Base-by-base conservation (phyloP, 1,284 basidiomycete genomes). In the Pseudozyma pruni region DNA sequence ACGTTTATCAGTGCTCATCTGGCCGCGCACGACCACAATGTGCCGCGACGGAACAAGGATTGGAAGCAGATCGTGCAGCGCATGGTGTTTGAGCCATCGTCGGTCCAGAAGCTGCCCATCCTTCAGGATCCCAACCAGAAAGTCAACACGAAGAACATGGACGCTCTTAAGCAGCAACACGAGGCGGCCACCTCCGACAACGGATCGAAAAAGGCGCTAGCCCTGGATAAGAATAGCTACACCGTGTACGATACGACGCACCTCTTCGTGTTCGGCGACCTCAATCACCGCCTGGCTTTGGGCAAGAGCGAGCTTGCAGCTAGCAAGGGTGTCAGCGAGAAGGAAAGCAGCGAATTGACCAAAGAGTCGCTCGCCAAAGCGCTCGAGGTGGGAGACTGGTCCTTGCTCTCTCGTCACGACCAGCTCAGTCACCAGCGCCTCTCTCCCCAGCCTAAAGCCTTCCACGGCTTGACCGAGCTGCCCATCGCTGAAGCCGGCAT, bases 1-100 rank as follows among this genome's bases (percentile, higher is more conserved):
- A 98, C 94, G 7, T 98, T 98, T 79, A 91, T 98, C 20, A 90
- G 89, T 77, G 91, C 93, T 11, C 94, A 98, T 84, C 87, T 98
- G 45, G 84, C 93, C 4, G 91, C 95, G 4, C 91, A 94, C 81
- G 89, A 90, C 50, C 85, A 88, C 47, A 89, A 91, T 57, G 85
- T 95, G 37, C 82, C 85, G 16, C 83, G 85, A n/a, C 87, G 95
- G 16, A 88, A 96, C 69, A 85, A 86, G 6, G 91, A 98, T 84
- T 97, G 90, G 83, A 84, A 89, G 43, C 79, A 82, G 63, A 93
- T 98, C 45, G 90, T 94, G 37, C 85, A 88, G 43, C 88, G 90
- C 1, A 87, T 98, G 42, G 86, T 94, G 43, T 98, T 98, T 37
- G 52, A 60, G 8, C 76, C 73, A 8, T 43, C 53, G 16, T 61